Evolutionary conservation across 495 filamentous ascomycete species (phyloP), one percentile per base, ranked within the genome.

Genomic region (Penicillium ochrochloron): DNA sequence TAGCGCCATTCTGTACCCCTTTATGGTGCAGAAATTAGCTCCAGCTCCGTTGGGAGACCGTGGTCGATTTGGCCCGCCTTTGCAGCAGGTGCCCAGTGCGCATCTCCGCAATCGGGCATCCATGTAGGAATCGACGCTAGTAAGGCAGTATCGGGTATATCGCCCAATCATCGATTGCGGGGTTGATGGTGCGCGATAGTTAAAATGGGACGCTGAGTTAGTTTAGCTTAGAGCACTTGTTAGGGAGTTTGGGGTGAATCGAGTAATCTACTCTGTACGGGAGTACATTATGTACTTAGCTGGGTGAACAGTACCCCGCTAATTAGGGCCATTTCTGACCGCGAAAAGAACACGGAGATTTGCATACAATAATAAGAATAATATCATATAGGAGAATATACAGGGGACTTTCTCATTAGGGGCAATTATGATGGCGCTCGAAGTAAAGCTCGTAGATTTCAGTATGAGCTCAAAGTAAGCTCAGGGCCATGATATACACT

Each of bases 151-250:
- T 63, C 61, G 61, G 56, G 57, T 64, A 14, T 31, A 15, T 10
- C 35, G 56, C 46, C 60, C 46, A 35, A 63, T 33, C 39, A 50
- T 57, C 39, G 51, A 56, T 31, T 51, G 59, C 42, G 59, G 44
- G 52, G 57, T 58, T 31, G 5, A 29, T 10, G 7, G 48, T 17
- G 25, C 48, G 8, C 25, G 25, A 25, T 37, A 23, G 33, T 58
- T 44, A 58, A 25, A 15, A 23, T 7, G 37, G 15, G 25, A 8
- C 34, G n/a, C 15, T 6, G 19, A 52, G 21, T 34, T 11, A 27
- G 6, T 19, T 29, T 57, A 46, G 50, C 48, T 21, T 25, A 15
- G 11, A 27, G 25, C 25, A 27, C 25, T 27, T n/a, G n/a, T n/a
- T 27, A 27, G 25, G 25, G 25, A 27, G 25, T 27, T 27, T 27